Percentiles rank a stretch among this genome's conserved stretches.
Conservation (phyloP, 2,329 filamentous ascomycete genomes). For the Ophiocordyceps polyrhachis-furcata region DNA sequence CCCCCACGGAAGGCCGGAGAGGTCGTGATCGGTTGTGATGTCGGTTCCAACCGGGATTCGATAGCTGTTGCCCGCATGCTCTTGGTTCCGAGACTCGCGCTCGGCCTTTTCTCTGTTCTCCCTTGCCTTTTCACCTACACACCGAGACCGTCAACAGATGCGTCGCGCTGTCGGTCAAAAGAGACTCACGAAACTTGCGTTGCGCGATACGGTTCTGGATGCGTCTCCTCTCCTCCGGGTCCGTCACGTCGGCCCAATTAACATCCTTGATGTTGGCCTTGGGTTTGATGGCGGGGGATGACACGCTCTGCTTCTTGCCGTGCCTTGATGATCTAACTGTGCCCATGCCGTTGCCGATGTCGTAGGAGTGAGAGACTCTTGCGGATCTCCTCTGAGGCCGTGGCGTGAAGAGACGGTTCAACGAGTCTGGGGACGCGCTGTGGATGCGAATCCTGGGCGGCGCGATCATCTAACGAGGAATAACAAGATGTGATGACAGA, state of each 20-base stretch:
- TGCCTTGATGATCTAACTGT: slow-evolving; percentile 5
- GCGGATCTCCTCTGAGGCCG: slow-evolving; percentile 5
- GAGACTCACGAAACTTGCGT: slow-evolving; percentile 49
- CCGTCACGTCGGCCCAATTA: slow-evolving; percentile 51
- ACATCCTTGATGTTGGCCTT: slow-evolving; percentile 28
- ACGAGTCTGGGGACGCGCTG: slow-evolving; percentile 9
- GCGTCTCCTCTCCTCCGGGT: slow-evolving; percentile 51
- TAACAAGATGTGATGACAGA: neutral
- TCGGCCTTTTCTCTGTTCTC: slow-evolving; percentile 48
- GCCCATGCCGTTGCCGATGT: neutral
- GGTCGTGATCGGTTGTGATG: slow-evolving; percentile 27
- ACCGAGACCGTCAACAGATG: neutral
- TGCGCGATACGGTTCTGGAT: slow-evolving; percentile 64
- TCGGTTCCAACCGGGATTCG: slow-evolving; percentile 38
- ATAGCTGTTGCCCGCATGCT: slow-evolving; percentile 46
- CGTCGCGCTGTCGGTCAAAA: neutral
- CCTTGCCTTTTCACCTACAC: slow-evolving; percentile 47
- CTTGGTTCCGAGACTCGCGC: slow-evolving; percentile 42
- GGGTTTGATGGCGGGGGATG: slow-evolving; percentile 17
- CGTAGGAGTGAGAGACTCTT: slow-evolving; percentile 1
- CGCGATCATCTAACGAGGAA: slow-evolving; percentile 9
- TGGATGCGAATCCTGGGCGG: slow-evolving; percentile 11
- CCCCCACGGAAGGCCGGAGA: slow-evolving; percentile 56
- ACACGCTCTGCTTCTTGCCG: slow-evolving; percentile 10
- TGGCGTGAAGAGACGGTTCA: neutral